phyloP scores from a whole-genome alignment of 1,139 yeast genomes.

The Sugiyamaella pinicola region DNA sequence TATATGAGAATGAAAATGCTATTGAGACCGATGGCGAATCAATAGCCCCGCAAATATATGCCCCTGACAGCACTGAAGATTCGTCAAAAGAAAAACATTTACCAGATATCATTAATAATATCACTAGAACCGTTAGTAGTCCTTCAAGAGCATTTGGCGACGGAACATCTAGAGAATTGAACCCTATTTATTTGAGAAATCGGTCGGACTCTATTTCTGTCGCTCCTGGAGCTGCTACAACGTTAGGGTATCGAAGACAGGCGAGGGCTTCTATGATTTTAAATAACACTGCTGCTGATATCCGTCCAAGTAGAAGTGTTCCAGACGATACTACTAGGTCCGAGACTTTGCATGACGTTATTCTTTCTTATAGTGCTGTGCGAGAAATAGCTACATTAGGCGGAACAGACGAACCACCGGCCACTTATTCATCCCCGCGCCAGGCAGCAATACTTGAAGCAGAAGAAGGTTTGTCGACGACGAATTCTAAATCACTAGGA shows the following conservation, averaged over 20 bases:
- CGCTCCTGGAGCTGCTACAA: constrained; percentile 20
- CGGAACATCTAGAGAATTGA: constrained; percentile 1
- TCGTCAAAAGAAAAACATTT: neutral
- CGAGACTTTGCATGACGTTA: constrained; percentile 27
- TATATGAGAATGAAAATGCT: constrained; percentile 10
- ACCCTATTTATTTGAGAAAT: constrained; percentile 10
- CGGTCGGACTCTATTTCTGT: constrained; percentile 19
- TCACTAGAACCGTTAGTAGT: constrained; percentile 5
- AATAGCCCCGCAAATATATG: constrained; percentile 2
- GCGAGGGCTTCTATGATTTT: constrained; percentile 1
- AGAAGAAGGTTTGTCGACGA: neutral
- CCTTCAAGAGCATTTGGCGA: neutral
- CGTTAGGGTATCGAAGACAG: constrained; percentile 11
- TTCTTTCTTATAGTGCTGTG: constrained; percentile 26
- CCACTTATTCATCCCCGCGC: neutral
- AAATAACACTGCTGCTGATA: constrained; percentile 4
- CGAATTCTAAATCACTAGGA: neutral
- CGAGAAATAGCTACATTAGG: constrained; percentile 1
- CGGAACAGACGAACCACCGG: neutral
- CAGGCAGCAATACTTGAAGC: neutral
- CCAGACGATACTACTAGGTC: constrained; percentile 3
- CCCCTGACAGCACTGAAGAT: neutral
- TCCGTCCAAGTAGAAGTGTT: neutral
- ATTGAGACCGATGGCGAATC: constrained; percentile 13
- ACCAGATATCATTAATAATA: neutral